Percentiles rank a stretch among this genome's conserved stretches.
Conservation (phyloP, 2,329 filamentous ascomycete genomes). For the Aspergillus fumigatiaffinis region DNA sequence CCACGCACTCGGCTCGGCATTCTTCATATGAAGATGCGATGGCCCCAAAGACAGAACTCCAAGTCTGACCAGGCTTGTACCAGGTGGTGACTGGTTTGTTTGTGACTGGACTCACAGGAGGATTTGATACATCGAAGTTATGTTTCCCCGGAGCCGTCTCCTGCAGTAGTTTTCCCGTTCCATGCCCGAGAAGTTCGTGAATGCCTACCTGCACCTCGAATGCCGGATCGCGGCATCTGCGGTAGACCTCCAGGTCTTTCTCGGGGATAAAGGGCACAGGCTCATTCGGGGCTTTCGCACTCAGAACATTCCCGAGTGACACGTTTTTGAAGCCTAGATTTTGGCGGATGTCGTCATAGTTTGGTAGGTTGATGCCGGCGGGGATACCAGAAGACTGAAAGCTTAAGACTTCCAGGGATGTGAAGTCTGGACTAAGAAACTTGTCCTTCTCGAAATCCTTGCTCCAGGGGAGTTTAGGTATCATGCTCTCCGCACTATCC, state of each 20-base stretch:
- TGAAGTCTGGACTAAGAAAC: slow-evolving; percentile 94
- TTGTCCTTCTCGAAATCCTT: slow-evolving; percentile 92
- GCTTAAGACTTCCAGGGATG: slow-evolving; percentile 83
- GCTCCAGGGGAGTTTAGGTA: slow-evolving; percentile 84
- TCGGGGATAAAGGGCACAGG: slow-evolving; percentile 85
- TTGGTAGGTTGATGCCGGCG: slow-evolving; percentile 57
- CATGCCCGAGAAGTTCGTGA: slow-evolving; percentile 84
- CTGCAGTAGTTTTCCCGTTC: slow-evolving; percentile 88
- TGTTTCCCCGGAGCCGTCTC: slow-evolving; percentile 76
- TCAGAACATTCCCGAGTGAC: slow-evolving; percentile 86
- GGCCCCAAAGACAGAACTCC: slow-evolving; percentile 86
- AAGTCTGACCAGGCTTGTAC: slow-evolving; percentile 95
- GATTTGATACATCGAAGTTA: slow-evolving; percentile 83
- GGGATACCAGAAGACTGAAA: slow-evolving; percentile 66
- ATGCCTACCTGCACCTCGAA: slow-evolving; percentile 97
- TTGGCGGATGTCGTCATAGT: slow-evolving; percentile 58
- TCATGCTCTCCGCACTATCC: slow-evolving; percentile 72
- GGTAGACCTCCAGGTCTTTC: slow-evolving; percentile 71
- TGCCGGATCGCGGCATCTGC: slow-evolving; percentile 76
- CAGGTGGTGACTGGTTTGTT: slow-evolving; percentile 74
- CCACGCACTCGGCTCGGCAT: slow-evolving; percentile 89
- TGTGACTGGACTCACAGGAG: slow-evolving; percentile 75
- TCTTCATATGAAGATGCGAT: slow-evolving; percentile 89
- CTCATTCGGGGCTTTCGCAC: slow-evolving; percentile 87
- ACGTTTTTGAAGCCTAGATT: slow-evolving; percentile 66